Conservation (phyloP, 2,329 filamentous ascomycete species). For the Stagonosporopsis chrysanthemi region DNA sequence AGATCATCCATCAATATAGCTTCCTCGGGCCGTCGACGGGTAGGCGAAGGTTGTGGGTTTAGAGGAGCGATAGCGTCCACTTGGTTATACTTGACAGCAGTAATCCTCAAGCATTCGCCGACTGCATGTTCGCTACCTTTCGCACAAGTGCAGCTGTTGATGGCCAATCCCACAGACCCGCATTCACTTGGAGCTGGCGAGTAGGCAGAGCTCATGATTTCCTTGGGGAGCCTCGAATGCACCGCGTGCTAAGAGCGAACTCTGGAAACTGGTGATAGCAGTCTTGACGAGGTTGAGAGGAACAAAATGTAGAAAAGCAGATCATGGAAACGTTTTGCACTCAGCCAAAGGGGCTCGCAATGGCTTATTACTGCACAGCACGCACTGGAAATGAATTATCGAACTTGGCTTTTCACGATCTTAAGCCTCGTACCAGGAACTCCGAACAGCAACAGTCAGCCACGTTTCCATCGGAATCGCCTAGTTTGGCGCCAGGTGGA, state of each 20-base stretch:
- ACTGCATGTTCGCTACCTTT: not conserved
- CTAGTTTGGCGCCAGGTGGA: not conserved
- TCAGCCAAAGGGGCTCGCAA: not conserved
- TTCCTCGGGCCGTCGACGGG: constrained; percentile 5
- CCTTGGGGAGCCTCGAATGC: not conserved
- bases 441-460: not conserved
- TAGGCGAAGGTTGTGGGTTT: constrained; percentile 1
- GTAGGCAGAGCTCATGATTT: constrained; percentile 3
- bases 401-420: not conserved
- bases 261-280: too few species aligned
- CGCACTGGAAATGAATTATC: not conserved
- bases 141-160: not conserved
- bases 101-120: constrained; percentile 6
- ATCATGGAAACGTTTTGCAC: not conserved
- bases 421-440: not conserved
- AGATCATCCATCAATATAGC: constrained; percentile 7
- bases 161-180: not conserved
- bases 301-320: too few species aligned
- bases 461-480: not conserved
- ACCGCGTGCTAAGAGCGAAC: not conserved
- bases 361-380: not conserved
- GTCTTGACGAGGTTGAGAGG: not conserved
- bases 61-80: not conserved
- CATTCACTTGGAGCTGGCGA: constrained; percentile 10
- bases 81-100: not conserved